A percentile compares a stretch with the other conserved stretches of the same genome.
Evolutionary conservation across 140 eudicot genomes (phyloP).

Genomic region (Artemisia princeps): DNA sequence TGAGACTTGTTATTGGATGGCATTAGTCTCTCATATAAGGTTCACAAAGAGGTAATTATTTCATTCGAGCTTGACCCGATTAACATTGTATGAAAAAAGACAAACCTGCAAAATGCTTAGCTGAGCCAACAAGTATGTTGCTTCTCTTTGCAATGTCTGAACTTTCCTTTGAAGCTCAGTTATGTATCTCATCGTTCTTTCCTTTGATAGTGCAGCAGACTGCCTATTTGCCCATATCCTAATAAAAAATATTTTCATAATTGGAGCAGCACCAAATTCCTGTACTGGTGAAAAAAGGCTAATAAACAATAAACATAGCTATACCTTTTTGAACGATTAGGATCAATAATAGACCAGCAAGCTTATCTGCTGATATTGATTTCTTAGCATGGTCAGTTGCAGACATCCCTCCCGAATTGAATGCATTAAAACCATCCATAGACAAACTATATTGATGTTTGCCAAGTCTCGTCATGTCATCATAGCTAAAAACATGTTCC

Average conservation of each 20-base stretch:
- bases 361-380: constrained; percentile 69
- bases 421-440: constrained; percentile 48
- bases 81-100: not conserved
- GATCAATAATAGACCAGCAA: constrained; percentile 68
- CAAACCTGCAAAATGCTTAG: constrained; percentile 62
- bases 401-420: constrained; percentile 40
- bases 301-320: not conserved
- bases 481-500: constrained; percentile 16
- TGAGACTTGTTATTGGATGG: not conserved
- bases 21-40: no score
- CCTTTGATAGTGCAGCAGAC: constrained; percentile 79
- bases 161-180: constrained; percentile 77
- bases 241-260: not conserved
- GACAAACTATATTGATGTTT: constrained; percentile 71
- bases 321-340: constrained; percentile 79
- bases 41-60: no score
- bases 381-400: constrained; percentile 40
- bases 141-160: constrained; percentile 69
- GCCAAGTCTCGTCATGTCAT: constrained; percentile 35
- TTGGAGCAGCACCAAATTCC: not conserved
- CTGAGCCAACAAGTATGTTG: constrained; percentile 63
- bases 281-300: not conserved
- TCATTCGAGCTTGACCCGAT: not conserved
- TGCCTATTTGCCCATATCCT: constrained; percentile 89
- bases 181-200: constrained; percentile 82